These are phyloP conservation scores for Alternaria incomplexa DNA, from an alignment of 2,329 filamentous ascomycete species.

Conservation along the genomic window DNA sequence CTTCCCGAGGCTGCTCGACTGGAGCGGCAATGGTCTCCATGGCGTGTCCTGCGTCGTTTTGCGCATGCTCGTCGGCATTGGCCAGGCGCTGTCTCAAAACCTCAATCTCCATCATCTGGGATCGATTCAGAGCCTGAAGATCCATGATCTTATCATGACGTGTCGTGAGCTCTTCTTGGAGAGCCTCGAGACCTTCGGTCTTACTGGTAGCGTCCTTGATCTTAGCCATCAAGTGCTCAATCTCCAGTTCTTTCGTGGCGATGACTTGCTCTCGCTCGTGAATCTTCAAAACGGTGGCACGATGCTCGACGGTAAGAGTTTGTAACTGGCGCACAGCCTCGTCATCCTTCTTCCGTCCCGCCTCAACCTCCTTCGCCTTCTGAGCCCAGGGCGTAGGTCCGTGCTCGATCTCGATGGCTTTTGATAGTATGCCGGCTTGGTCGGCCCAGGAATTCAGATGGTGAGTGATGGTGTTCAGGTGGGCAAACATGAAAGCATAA, in stretches of 20 bases:
- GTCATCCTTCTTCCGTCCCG: constrained; percentile 78
- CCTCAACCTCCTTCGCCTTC: constrained; percentile 79
- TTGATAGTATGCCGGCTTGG: constrained; percentile 57
- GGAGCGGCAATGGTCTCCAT: constrained; percentile 6
- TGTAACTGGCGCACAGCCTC: constrained; percentile 87
- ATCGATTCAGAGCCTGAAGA: constrained; percentile 23
- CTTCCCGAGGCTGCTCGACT: constrained; percentile 18
- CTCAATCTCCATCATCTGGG: constrained; percentile 26
- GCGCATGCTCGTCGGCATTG: constrained; percentile 11
- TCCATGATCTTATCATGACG: constrained; percentile 29
- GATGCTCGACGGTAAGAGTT: constrained; percentile 78
- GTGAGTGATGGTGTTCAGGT: constrained; percentile 1
- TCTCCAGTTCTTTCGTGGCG: constrained; percentile 68
- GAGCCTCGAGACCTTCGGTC: constrained; percentile 26
- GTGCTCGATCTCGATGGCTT: constrained; percentile 67
- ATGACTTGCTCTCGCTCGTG: constrained; percentile 83
- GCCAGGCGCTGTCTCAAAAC: constrained; percentile 19
- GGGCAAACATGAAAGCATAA: constrained; percentile 4
- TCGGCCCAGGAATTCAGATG: constrained; percentile 63
- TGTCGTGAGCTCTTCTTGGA: constrained; percentile 26
- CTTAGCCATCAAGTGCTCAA: constrained; percentile 83
- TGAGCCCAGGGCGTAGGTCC: constrained; percentile 80
- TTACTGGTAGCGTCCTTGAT: constrained; percentile 36
- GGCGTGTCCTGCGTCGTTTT: neutral
- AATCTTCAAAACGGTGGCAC: constrained; percentile 68